Conservation (phyloP, 192 early-diverging fungal species). For the Umbelopsis sp. region DNA sequence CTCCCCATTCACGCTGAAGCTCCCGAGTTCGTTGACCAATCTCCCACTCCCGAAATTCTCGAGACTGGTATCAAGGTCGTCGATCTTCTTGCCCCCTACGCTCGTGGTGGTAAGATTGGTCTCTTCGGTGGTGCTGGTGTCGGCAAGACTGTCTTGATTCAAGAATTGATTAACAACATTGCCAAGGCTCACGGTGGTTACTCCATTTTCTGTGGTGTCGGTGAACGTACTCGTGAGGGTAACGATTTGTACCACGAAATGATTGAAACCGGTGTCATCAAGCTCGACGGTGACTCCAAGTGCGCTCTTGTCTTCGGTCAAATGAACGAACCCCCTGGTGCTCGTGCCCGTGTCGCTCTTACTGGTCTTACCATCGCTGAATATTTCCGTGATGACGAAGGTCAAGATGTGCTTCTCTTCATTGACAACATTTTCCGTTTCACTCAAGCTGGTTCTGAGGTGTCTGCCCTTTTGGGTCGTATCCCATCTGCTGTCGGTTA, state of each 20-base stretch:
- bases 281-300: constrained; percentile 94
- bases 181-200: constrained; percentile 99
- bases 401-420: constrained; percentile 99
- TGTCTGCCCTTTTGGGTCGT: constrained; percentile 98
- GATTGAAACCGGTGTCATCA: constrained; percentile 94
- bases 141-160: constrained; percentile 99
- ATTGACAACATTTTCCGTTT: constrained; percentile 99
- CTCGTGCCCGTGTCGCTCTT: constrained; percentile 97
- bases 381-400: constrained; percentile 99
- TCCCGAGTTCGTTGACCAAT: constrained; percentile 95
- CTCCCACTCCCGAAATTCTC: constrained; percentile 90
- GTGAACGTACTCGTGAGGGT: constrained; percentile 98
- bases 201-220: constrained; percentile 98
- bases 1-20: constrained; percentile 90
- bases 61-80: constrained; percentile 99
- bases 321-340: constrained; percentile 99
- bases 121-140: constrained; percentile 99
- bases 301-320: constrained; percentile 96
- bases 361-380: constrained; percentile 98
- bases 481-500: constrained; percentile 99
- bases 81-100: constrained; percentile 96
- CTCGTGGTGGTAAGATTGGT: constrained; percentile 98
- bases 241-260: constrained; percentile 99
- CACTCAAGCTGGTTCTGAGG: constrained; percentile 99
- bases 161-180: constrained; percentile 99